Evolutionary conservation across 768 basidiomycete genomes (phyloP).

Genomic region (Tricholoma flavovirens): DNA sequence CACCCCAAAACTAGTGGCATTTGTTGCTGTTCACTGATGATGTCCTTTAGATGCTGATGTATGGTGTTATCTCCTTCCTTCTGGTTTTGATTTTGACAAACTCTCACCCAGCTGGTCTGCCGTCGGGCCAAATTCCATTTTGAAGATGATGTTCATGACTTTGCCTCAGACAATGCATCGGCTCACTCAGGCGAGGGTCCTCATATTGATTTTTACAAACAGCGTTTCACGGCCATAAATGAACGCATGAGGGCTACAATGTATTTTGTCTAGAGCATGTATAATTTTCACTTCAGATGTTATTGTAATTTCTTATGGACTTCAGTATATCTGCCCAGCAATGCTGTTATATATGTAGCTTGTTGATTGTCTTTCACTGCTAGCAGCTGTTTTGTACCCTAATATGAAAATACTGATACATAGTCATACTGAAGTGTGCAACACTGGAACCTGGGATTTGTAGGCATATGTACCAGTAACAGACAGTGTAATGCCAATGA

Average conservation of each 20-base stretch:
- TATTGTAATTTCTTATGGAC: background rate
- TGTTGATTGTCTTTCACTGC: too few species aligned
- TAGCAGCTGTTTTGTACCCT: background rate
- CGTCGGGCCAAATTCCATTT: slow-evolving; percentile 49
- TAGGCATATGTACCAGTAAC: too few species aligned
- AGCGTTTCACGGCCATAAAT: slow-evolving; percentile 27
- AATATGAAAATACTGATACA: too few species aligned
- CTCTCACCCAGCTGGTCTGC: slow-evolving; percentile 42
- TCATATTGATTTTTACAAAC: slow-evolving; percentile 26
- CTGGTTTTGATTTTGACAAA: background rate
- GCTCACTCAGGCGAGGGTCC: slow-evolving; percentile 24
- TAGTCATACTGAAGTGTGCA: too few species aligned
- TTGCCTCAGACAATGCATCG: slow-evolving; percentile 29
- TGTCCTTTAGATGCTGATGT: slow-evolving; percentile 49
- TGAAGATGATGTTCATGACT: slow-evolving; percentile 24
- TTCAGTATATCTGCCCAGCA: too few species aligned
- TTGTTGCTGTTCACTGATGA: background rate
- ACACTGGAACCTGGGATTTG: too few species aligned
- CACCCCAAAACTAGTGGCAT: background rate
- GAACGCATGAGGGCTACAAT: slow-evolving; percentile 20
- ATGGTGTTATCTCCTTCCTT: slow-evolving; percentile 13
- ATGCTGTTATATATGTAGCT: too few species aligned
- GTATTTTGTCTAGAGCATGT: slow-evolving; percentile 24
- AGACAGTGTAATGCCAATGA: too few species aligned
- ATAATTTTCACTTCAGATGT: background rate